Conservation (phyloP, 2,329 filamentous ascomycete species). For the Colletotrichum sublineola region DNA sequence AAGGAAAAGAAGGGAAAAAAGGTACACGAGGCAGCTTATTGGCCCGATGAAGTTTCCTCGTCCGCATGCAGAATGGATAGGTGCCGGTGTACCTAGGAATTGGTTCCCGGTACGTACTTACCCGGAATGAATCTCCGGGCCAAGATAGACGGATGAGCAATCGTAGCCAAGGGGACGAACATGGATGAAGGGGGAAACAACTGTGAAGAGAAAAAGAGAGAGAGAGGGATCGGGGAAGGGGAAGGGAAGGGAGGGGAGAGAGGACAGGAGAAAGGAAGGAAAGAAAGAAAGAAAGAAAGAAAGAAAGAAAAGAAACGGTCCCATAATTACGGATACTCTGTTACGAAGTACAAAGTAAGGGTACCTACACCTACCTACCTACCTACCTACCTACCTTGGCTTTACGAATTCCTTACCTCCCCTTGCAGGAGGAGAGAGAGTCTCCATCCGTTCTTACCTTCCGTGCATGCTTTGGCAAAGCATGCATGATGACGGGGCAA, state of each 20-base stretch:
- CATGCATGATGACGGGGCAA: background rate
- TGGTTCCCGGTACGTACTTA: constrained; percentile 12
- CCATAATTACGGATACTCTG: constrained; percentile 1
- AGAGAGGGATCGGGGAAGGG: background rate
- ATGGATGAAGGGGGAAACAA: background rate
- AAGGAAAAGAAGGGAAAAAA: background rate
- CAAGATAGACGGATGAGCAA: constrained; percentile 2
- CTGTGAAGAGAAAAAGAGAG: background rate
- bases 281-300: background rate
- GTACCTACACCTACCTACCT: no score
- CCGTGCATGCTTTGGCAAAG: background rate
- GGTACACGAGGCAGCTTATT: constrained; percentile 34
- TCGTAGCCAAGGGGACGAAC: background rate
- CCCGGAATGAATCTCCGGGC: constrained; percentile 9
- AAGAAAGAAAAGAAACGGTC: background rate
- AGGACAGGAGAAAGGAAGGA: background rate
- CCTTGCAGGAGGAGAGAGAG: no score
- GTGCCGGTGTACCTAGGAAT: background rate
- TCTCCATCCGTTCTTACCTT: background rate
- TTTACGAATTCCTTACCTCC: no score
- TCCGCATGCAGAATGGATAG: constrained; percentile 8
- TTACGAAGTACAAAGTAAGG: background rate
- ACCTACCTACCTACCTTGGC: no score
- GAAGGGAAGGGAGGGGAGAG: background rate
- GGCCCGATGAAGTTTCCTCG: constrained; percentile 14